A percentile compares a stretch with the other conserved stretches of the same genome.
Conservation (phyloP, 2,329 filamentous ascomycete genomes). For the Cryphonectria naterciae region DNA sequence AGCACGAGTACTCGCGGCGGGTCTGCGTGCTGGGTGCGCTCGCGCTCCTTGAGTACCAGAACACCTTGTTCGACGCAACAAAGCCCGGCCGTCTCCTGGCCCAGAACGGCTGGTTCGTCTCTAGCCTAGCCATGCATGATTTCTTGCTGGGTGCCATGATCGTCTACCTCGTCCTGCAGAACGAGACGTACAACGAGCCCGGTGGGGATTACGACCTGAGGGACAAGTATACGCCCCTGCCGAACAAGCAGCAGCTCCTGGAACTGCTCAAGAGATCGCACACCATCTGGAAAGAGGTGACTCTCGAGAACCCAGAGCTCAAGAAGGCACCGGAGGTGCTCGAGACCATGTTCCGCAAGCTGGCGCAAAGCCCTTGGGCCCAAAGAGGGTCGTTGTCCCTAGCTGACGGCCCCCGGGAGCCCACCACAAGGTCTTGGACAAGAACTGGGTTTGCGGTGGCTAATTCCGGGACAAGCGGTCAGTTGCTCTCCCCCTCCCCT, state of each 20-base stretch:
- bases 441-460: neutral
- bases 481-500: neutral
- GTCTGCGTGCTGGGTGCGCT: slow-evolving; percentile 55
- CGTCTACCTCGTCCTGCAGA: slow-evolving; percentile 56
- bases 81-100: slow-evolving; percentile 58
- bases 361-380: slow-evolving; percentile 32
- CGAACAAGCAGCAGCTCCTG: slow-evolving; percentile 46
- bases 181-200: slow-evolving; percentile 45
- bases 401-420: neutral
- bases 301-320: slow-evolving; percentile 43
- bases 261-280: slow-evolving; percentile 48
- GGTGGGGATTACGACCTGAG: slow-evolving; percentile 42
- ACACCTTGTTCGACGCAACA: slow-evolving; percentile 50
- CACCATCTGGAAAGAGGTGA: slow-evolving; percentile 49
- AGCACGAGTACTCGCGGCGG: slow-evolving; percentile 57
- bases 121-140: slow-evolving; percentile 61
- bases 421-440: neutral
- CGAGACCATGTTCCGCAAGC: slow-evolving; percentile 49
- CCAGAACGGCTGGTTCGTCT: slow-evolving; percentile 60
- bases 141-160: slow-evolving; percentile 66
- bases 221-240: slow-evolving; percentile 37
- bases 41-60: slow-evolving; percentile 52
- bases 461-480: slow-evolving; percentile 15
- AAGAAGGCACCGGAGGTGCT: slow-evolving; percentile 52
- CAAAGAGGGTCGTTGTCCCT: slow-evolving; percentile 11